Evolutionary conservation across 805 yeast genomes (phyloP).

Genomic region (Candida awuae): DNA sequence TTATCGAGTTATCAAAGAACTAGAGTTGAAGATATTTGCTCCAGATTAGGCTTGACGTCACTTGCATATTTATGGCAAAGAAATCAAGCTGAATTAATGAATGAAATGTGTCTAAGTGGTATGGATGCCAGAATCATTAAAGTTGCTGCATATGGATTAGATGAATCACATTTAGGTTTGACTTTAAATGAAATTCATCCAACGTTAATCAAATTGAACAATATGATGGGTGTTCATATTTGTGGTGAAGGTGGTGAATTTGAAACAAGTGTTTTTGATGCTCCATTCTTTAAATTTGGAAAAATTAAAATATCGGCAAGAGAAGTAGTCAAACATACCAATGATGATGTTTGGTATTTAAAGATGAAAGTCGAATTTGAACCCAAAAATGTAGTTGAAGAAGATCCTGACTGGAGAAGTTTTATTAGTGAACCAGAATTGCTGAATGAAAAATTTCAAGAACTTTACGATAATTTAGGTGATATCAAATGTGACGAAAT

Average conservation of each 20-base stretch:
- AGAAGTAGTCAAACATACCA: slow-evolving; percentile 38
- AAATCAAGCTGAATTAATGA: slow-evolving; percentile 69
- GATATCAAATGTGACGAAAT: background rate
- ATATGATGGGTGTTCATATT: slow-evolving; percentile 72
- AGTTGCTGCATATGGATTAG: slow-evolving; percentile 88
- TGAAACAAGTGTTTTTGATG: slow-evolving; percentile 86
- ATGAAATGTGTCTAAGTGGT: slow-evolving; percentile 62
- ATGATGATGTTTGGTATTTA: slow-evolving; percentile 66
- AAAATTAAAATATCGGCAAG: slow-evolving; percentile 35
- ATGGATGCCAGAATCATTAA: slow-evolving; percentile 81
- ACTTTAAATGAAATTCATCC: slow-evolving; percentile 56
- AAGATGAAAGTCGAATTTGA: slow-evolving; percentile 45
- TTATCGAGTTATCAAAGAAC: slow-evolving; percentile 91
- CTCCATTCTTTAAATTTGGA: slow-evolving; percentile 67
- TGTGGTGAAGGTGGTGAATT: slow-evolving; percentile 99
- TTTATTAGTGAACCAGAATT: slow-evolving; percentile 30
- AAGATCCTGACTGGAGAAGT: slow-evolving; percentile 10
- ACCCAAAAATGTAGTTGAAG: slow-evolving; percentile 13
- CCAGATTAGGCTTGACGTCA: slow-evolving; percentile 56
- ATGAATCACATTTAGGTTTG: slow-evolving; percentile 58
- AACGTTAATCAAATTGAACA: slow-evolving; percentile 47
- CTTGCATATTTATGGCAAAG: slow-evolving; percentile 88
- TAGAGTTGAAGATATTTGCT: slow-evolving; percentile 87
- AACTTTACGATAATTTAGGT: slow-evolving; percentile 9
- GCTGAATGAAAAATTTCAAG: slow-evolving; percentile 34